Evolutionary conservation across 1,284 basidiomycete genomes (phyloP), one percentile per base, ranked within the genome.

Genomic region (Cryptococcus sp.): DNA sequence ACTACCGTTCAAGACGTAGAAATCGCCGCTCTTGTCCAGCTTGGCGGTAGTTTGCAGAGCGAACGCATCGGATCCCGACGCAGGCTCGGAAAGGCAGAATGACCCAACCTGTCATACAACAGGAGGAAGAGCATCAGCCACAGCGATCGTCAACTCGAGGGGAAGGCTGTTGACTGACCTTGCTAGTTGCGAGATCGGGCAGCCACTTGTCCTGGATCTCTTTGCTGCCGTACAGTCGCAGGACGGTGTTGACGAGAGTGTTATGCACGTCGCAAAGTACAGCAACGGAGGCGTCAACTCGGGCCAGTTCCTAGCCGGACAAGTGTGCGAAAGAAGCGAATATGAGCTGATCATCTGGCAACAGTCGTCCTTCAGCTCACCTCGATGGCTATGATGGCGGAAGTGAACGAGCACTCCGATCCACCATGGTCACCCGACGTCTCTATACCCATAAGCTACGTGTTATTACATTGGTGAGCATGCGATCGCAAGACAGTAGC

Each of bases 231-330:
- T 97, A 90, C 70, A 88, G 88, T 62, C 94, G 86, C 68, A 99
- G 80, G 66, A 99, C 88, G 31, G 95, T 98, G 81, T 97, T 96
- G 70, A 98, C 91, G 51, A 97, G 87, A 5, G 93, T 97, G 78
- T 99, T 99, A 84, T 99, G 95, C 5, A 99, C 95, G 74, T 99
- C 95, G 70, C 92, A 94, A 72, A 97, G 81, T 42, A 99, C 95
- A 8, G 93, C 96, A 19, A 99, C 95, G 0, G 92, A 93, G 0
- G 95, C 91, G 78, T 99, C 95, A 47, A 98, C 84, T 73, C 93
- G 94, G 52, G 96, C 94, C 16, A 99, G 87, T 77, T 99, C 96
- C 74, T 50, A 49, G 2, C 8, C 8, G 22, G 20, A 17, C 16
- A 40, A 44, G 40, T 3, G 6, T 25, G 25, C 25, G 3, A 25